A percentile compares a stretch with the other conserved stretches of the same genome.
These are phyloP conservation scores for Boeremia lycopersici DNA, from an alignment of 2,329 filamentous ascomycete genomes.

Conservation along the genomic window DNA sequence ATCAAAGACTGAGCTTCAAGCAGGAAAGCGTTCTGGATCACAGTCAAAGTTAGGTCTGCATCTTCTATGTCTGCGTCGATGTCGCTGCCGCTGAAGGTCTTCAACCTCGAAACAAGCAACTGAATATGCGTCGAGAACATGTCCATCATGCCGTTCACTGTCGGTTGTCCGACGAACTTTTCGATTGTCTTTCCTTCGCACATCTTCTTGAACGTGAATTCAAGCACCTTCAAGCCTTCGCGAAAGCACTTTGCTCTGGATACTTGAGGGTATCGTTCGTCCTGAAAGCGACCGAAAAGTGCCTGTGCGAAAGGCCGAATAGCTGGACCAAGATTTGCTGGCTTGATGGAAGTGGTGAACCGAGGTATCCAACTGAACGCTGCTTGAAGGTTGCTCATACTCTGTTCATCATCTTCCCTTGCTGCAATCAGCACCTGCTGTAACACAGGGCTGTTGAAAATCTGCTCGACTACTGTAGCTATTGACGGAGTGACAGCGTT, in stretches of 20 bases:
- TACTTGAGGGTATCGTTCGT: conserved; percentile 60
- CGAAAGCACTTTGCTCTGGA: conserved; percentile 67
- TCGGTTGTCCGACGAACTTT: conserved; percentile 50
- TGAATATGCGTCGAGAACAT: conserved; percentile 65
- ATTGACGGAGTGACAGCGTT: conserved; percentile 80
- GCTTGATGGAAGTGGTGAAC: conserved; percentile 77
- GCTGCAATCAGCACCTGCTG: conserved; percentile 62
- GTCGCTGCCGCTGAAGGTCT: conserved; percentile 33
- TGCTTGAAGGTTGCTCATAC: conserved; percentile 63
- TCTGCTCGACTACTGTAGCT: conserved; percentile 79
- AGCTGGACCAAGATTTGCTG: conserved; percentile 76
- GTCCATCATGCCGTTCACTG: conserved; percentile 64
- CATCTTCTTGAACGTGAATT: conserved; percentile 43
- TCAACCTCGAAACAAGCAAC: conserved; percentile 42
- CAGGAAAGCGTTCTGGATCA: conserved; percentile 69
- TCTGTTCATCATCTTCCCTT: conserved; percentile 53
- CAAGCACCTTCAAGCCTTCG: conserved; percentile 57
- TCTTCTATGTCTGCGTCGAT: conserved; percentile 37
- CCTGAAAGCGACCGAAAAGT: conserved; percentile 70
- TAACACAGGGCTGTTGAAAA: conserved; percentile 75
- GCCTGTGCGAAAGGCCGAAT: conserved; percentile 80
- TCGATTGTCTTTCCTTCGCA: conserved; percentile 39
- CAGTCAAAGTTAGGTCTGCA: conserved; percentile 61
- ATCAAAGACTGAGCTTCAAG: conserved; percentile 74
- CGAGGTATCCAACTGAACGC: conserved; percentile 79